Evolutionary conservation across 2,329 filamentous ascomycete species (phyloP).

Genomic region (Alternaria sp.): DNA sequence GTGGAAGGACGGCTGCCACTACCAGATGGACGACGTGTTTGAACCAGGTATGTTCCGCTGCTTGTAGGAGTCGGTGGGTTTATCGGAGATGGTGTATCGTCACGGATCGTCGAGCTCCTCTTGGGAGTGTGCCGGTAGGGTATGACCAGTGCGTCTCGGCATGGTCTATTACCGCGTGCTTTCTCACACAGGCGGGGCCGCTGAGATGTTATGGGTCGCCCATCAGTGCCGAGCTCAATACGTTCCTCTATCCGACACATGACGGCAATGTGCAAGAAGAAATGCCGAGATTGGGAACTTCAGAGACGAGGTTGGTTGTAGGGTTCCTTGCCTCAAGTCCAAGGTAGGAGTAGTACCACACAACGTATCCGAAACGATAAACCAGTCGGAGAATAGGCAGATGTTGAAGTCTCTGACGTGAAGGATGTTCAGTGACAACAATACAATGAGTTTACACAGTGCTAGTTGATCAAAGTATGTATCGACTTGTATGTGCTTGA

Average conservation of each 20-base stretch:
- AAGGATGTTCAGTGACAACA: constrained; percentile 1
- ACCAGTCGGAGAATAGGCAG: constrained; percentile 34
- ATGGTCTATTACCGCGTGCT: constrained; percentile 32
- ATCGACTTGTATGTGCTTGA: background rate
- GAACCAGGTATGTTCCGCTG: constrained; percentile 34
- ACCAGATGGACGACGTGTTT: constrained; percentile 37
- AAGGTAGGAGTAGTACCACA: constrained; percentile 12
- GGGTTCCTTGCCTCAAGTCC: constrained; percentile 24
- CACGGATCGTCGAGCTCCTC: constrained; percentile 26
- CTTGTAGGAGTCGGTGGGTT: constrained; percentile 45
- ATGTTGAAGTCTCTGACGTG: constrained; percentile 17
- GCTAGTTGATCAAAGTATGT: background rate
- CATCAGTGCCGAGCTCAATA: constrained; percentile 40
- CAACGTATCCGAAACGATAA: constrained; percentile 31
- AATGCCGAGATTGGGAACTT: background rate
- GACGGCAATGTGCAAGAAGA: constrained; percentile 9
- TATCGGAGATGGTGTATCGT: constrained; percentile 42
- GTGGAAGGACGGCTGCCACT: constrained; percentile 39
- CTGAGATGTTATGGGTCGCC: constrained; percentile 36
- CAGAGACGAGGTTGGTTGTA: background rate
- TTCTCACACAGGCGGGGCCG: constrained; percentile 40
- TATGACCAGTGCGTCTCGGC: constrained; percentile 36
- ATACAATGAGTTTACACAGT: background rate
- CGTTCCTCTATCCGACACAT: constrained; percentile 49
- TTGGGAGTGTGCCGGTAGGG: constrained; percentile 37